Conservation (phyloP, 805 yeast species). For the Metschnikowia kofuensis region DNA sequence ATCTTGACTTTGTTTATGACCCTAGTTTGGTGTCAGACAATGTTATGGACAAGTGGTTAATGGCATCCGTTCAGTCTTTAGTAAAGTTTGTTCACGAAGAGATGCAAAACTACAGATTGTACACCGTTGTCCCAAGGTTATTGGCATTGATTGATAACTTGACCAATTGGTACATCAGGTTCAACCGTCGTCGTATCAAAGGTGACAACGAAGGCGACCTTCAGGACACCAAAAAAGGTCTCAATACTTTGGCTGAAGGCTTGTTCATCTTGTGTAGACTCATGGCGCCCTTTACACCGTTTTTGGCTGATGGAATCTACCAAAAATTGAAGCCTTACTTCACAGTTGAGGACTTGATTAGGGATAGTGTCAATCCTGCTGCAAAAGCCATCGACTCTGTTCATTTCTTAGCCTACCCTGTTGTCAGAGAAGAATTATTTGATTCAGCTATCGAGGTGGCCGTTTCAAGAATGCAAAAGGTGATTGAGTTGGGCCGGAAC, state of each 20-base stretch:
- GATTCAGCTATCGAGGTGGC: conserved; percentile 84
- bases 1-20: conserved; percentile 70
- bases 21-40: conserved; percentile 63
- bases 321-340: conserved; percentile 65
- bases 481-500: conserved; percentile 92
- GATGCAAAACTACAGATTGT: conserved; percentile 86
- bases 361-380: conserved; percentile 36
- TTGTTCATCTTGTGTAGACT: conserved; percentile 85
- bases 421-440: conserved; percentile 71
- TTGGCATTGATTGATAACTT: conserved; percentile 86
- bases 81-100: conserved; percentile 82
- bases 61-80: conserved; percentile 94
- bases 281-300: conserved; percentile 99
- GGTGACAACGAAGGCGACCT: conserved; percentile 75
- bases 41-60: conserved; percentile 96
- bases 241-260: conserved; percentile 89
- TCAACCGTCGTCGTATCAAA: conserved; percentile 96
- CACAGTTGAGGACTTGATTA: conserved; percentile 53
- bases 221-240: conserved; percentile 79
- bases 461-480: conserved; percentile 93
- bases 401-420: conserved; percentile 91
- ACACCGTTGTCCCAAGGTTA: conserved; percentile 93
- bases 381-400: conserved; percentile 74
- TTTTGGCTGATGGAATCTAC: conserved; percentile 86
- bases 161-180: conserved; percentile 98